Conservation (phyloP, 2,329 filamentous ascomycete genomes). For the Neonectria sp. region DNA sequence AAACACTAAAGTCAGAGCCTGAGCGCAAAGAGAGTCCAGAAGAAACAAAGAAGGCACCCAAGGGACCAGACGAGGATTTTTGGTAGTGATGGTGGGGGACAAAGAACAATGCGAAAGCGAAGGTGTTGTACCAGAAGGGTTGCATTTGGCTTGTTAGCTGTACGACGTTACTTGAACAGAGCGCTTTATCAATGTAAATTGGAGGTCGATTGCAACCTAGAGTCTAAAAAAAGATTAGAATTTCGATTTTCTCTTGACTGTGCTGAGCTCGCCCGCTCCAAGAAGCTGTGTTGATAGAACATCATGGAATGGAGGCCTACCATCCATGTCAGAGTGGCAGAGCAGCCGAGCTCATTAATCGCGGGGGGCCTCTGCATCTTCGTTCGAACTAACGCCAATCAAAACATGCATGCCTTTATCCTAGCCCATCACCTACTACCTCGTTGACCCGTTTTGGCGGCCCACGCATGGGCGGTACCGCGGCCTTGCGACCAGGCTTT, state of each 20-base stretch:
- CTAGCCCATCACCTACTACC: background rate
- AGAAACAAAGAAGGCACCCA: background rate
- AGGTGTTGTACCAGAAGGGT: background rate
- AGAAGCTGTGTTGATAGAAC: background rate
- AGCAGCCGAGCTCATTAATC: conserved; percentile 3
- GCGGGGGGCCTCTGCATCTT: conserved; percentile 27
- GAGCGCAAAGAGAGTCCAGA: background rate
- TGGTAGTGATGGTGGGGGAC: background rate
- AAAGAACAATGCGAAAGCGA: background rate
- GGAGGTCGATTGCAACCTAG: background rate
- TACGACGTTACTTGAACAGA: background rate
- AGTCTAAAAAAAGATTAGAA: background rate
- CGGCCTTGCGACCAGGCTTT: conserved; percentile 30
- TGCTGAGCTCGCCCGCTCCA: background rate
- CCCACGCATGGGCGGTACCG: background rate
- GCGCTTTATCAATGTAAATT: background rate
- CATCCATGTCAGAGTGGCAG: conserved; percentile 22
- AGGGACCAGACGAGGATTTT: background rate
- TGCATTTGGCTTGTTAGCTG: background rate
- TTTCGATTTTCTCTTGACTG: background rate
- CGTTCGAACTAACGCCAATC: conserved; percentile 33
- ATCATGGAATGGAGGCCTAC: conserved; percentile 21
- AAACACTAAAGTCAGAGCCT: background rate
- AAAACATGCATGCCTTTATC: conserved; percentile 7
- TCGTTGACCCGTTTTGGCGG: conserved; percentile 1